Conservation (phyloP, 164 flowering plant genomes). For the Liquidambar formosana region DNA sequence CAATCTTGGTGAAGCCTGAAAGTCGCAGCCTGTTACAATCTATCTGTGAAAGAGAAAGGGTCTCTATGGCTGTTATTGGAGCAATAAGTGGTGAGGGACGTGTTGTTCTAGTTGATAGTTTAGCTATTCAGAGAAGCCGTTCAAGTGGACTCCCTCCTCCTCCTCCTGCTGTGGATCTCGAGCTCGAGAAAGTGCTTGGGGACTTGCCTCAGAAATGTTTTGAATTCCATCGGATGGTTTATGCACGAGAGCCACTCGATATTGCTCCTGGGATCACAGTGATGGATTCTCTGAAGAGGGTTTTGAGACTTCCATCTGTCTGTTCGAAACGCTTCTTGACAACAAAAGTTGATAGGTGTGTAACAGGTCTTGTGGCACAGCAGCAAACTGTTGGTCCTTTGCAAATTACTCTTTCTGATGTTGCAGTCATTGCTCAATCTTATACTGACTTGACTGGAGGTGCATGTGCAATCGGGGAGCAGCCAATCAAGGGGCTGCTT, state of each 20-base stretch:
- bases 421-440: conserved; percentile 90
- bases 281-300: conserved; percentile 80
- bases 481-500: conserved; percentile 82
- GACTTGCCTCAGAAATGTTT: conserved; percentile 92
- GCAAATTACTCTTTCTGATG: conserved; percentile 92
- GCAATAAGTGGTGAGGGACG: conserved; percentile 80
- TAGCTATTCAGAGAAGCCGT: conserved; percentile 41
- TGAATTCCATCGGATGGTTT: conserved; percentile 55
- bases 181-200: conserved; percentile 90
- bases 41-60: conserved; percentile 87
- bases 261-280: conserved; percentile 83
- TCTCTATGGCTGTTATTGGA: conserved; percentile 92
- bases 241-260: conserved; percentile 65
- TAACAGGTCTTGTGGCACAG: conserved; percentile 97
- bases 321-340: conserved; percentile 91
- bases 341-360: conserved; percentile 94
- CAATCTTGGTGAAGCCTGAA: conserved; percentile 84
- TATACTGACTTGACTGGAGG: conserved; percentile 76
- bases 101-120: conserved; percentile 64
- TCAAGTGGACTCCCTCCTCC: conserved; percentile 68
- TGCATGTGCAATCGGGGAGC: conserved; percentile 96
- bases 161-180: conserved; percentile 88
- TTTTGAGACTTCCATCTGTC: conserved; percentile 83
- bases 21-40: conserved; percentile 59
- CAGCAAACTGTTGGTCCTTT: conserved; percentile 96